A percentile compares a stretch with the other conserved stretches of the same genome.
Evolutionary conservation across 148 eudicot species (phyloP).

Genomic region (Rheum nobile): DNA sequence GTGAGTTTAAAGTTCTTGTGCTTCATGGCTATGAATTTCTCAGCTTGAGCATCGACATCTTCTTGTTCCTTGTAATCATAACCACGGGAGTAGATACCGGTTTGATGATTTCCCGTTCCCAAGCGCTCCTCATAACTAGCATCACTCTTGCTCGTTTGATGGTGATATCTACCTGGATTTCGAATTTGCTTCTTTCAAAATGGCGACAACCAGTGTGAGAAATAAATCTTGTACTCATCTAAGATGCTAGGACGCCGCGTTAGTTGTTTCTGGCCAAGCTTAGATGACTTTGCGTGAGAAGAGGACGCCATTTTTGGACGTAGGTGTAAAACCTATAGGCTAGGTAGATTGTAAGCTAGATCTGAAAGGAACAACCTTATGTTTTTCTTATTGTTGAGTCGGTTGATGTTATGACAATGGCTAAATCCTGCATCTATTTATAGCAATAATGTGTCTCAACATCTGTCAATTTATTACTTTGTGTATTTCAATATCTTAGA

Average conservation of each 20-base stretch:
- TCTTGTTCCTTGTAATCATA: background rate
- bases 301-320: background rate
- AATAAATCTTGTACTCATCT: background rate
- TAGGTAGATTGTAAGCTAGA: background rate
- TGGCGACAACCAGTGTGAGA: background rate
- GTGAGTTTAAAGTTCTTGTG: no score
- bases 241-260: background rate
- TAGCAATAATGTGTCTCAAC: background rate
- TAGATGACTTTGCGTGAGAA: background rate
- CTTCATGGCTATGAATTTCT: constrained; percentile 1
- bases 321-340: background rate
- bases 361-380: background rate
- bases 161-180: no score
- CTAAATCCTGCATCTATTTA: background rate
- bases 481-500: background rate
- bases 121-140: background rate
- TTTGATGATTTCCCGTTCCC: background rate
- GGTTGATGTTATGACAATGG: background rate
- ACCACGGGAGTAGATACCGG: background rate
- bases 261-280: background rate
- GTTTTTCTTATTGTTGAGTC: background rate
- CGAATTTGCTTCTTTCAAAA: background rate
- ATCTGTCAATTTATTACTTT: background rate
- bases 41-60: background rate
- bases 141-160: background rate